Evolutionary conservation across 2,329 filamentous ascomycete genomes (phyloP), one percentile per base, ranked within the genome.

Genomic region (Xylaria sp.): DNA sequence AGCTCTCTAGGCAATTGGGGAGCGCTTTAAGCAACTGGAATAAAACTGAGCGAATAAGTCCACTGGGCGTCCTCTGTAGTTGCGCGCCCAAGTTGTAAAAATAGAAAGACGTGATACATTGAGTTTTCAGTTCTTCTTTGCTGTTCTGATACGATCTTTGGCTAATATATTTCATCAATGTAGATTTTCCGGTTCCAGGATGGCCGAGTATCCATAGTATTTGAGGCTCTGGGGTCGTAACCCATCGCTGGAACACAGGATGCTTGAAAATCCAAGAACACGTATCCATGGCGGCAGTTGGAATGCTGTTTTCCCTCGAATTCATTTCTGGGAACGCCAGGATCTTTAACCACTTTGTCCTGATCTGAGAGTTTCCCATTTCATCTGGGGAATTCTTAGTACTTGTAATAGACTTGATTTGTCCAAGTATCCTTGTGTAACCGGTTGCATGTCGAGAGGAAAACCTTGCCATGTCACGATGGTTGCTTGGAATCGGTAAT

Each of bases 381-480:
- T 59, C 23, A 31, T 53, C 31, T 33, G 46, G 26, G 6, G n/a
- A 13, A 17, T 48, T 13, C 7, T 63, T 51, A 4, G 28, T 42
- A 9, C 46, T 54, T 23, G 28, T 33, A n/a, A 40, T 49, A 44
- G 38, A 59, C 44, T 59, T 59, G 36, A 67, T 53, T 46, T 63
- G 59, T 28, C 38, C 59, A 26, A 59, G 44, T n/a, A 63, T 49
- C 53, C 53, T 62, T 51, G 23, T 13, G 36, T 62, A 42, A 20
- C 51, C 51, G 48, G n/a, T 36, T 23, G 44, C 40, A 31, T 59
- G 15, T 11, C 23, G 28, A 9, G 51, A 38, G 31, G 51, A 6
- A 54, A 54, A 63, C 38, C 53, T 67, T 36, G 51, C 20, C 23
- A 67, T 67, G 28, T 67, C 65, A n/a, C 65, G 58, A 51, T 51